Percentiles rank a stretch among this genome's conserved stretches.
Conservation (phyloP, 164 flowering plant genomes). For the Vitis amurensis region DNA sequence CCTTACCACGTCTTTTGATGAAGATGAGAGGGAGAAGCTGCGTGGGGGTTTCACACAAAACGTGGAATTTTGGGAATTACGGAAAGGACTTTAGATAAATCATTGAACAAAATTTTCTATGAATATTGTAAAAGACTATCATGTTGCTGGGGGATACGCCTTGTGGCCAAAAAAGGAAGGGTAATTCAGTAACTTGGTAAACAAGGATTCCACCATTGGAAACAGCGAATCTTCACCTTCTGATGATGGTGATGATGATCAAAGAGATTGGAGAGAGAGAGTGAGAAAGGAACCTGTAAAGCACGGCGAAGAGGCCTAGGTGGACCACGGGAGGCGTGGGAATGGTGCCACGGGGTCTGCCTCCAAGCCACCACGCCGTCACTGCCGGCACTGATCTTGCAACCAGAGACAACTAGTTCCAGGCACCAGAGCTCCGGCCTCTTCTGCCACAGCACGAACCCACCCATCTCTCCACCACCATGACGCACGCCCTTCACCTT, state of each 20-base stretch:
- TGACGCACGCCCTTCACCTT: constrained; percentile 37
- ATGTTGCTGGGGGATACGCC: too few species aligned
- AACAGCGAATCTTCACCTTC: neutral
- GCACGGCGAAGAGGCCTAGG: constrained; percentile 92
- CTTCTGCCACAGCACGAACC: constrained; percentile 92
- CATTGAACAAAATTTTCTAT: too few species aligned
- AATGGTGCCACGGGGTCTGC: constrained; percentile 94
- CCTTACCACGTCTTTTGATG: too few species aligned
- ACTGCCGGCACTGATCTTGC: constrained; percentile 92
- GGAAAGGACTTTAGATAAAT: too few species aligned
- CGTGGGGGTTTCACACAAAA: too few species aligned
- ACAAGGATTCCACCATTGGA: too few species aligned
- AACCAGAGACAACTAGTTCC: constrained; percentile 78
- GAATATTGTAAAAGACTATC: too few species aligned
- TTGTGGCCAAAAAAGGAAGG: too few species aligned
- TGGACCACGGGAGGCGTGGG: constrained; percentile 93
- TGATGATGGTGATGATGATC: neutral
- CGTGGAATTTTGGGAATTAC: too few species aligned
- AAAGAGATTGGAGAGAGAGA: neutral
- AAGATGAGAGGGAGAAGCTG: too few species aligned
- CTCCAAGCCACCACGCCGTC: constrained; percentile 93
- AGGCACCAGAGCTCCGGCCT: constrained; percentile 86
- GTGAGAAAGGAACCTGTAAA: constrained; percentile 57
- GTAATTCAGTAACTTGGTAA: too few species aligned
- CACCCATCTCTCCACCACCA: constrained; percentile 74